A percentile compares a stretch with the other conserved stretches of the same genome.
Conservation (phyloP, 2,329 filamentous ascomycete species). For the Dactylellina drechsleri region DNA sequence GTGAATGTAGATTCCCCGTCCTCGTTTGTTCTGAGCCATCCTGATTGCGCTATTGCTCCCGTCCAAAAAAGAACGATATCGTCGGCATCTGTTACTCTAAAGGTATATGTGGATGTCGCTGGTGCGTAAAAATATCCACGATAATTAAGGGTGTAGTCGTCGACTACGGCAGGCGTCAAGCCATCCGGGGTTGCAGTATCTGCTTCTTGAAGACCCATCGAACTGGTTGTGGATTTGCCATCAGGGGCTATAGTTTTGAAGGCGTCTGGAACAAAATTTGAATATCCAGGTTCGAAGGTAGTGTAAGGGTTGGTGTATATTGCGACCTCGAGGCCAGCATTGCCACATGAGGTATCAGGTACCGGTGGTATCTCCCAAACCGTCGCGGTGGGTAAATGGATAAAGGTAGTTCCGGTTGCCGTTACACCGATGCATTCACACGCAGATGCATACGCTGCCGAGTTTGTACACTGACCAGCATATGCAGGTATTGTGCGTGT, state of each 20-base stretch:
- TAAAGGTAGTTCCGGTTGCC: conserved; percentile 23
- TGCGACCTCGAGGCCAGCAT: conserved; percentile 27
- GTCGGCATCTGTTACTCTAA: conserved; percentile 19
- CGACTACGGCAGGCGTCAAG: conserved; percentile 19
- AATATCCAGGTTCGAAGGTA: conserved; percentile 6
- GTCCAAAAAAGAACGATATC: conserved; percentile 28
- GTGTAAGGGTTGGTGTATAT: conserved; percentile 32
- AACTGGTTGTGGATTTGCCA: conserved; percentile 2
- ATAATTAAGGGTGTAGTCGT: conserved; percentile 23
- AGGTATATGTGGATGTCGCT: conserved; percentile 22
- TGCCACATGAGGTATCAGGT: conserved; percentile 31
- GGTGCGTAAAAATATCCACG: conserved; percentile 37
- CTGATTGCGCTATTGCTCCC: conserved; percentile 15
- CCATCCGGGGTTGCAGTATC: conserved; percentile 21
- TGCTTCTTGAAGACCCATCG: conserved; percentile 18
- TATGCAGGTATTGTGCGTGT: conserved; percentile 5
- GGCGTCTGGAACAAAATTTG: conserved; percentile 18
- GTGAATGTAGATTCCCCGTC: background rate
- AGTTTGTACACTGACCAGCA: conserved; percentile 20
- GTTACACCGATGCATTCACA: conserved; percentile 33
- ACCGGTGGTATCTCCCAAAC: conserved; percentile 6
- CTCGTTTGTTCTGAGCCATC: conserved; percentile 25
- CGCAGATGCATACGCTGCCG: conserved; percentile 29
- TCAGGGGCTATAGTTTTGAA: conserved; percentile 27
- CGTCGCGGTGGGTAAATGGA: conserved; percentile 10